Percentiles rank a stretch among this genome's conserved stretches.
Evolutionary conservation across 2,329 filamentous ascomycete species (phyloP).

Genomic region (Aspergillus cejpii): DNA sequence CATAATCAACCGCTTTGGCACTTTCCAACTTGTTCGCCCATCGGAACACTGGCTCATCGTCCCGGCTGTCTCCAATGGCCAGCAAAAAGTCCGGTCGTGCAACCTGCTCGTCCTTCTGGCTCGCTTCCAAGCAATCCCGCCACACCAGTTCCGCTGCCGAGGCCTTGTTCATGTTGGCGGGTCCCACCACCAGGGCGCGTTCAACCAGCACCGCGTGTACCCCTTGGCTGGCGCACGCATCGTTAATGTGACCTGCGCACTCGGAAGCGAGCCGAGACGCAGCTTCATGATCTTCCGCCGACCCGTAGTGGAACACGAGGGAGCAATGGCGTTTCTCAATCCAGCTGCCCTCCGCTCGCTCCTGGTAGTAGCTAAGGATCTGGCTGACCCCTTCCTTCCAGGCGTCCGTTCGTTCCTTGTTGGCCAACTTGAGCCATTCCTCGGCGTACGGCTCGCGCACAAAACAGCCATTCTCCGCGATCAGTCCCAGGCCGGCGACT

Average conservation of each 20-base stretch:
- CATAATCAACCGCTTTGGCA: constrained; percentile 55
- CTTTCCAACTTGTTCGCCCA: constrained; percentile 78
- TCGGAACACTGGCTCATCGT: constrained; percentile 87
- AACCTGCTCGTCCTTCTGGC: constrained; percentile 35
- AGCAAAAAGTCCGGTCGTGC: constrained; percentile 71
- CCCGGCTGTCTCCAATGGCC: constrained; percentile 82
- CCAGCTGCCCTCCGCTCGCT: constrained; percentile 79
- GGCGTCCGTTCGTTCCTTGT: constrained; percentile 59
- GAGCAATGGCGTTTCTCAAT: constrained; percentile 90
- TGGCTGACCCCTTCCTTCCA: constrained; percentile 82
- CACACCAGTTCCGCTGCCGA: constrained; percentile 73
- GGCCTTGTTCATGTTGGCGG: constrained; percentile 78
- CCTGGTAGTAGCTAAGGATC: constrained; percentile 82
- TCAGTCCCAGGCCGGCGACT: constrained; percentile 76
- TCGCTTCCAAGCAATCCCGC: constrained; percentile 54
- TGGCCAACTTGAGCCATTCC: constrained; percentile 71
- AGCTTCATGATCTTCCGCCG: constrained; percentile 66
- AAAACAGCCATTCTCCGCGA: constrained; percentile 93
- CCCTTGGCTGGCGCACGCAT: constrained; percentile 74
- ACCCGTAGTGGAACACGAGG: constrained; percentile 82
- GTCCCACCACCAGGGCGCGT: constrained; percentile 75
- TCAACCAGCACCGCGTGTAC: constrained; percentile 79
- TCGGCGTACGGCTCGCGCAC: constrained; percentile 62
- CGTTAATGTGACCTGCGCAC: constrained; percentile 91
- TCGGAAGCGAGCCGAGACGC: constrained; percentile 78